Evolutionary conservation across 2,329 filamentous ascomycete genomes (phyloP).

Genomic region (Apiospora hydei): DNA sequence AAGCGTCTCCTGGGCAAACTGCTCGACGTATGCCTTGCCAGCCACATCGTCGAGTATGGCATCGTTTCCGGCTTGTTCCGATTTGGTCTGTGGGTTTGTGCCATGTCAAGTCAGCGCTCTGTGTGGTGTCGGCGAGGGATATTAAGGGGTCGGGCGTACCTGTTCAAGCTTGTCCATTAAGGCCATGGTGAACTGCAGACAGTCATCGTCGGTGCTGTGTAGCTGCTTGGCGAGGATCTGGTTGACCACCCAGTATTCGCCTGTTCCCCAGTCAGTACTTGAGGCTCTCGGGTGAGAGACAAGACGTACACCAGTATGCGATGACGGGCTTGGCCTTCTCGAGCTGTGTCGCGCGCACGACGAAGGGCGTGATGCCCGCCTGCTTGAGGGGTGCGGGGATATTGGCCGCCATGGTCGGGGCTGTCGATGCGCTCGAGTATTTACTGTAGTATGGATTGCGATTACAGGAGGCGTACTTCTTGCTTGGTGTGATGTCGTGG

Average conservation of each 20-base stretch:
- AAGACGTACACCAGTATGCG: conserved; percentile 84
- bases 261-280: conserved; percentile 51
- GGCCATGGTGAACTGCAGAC: conserved; percentile 78
- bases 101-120: conserved; percentile 8
- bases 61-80: conserved; percentile 77
- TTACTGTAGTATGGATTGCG: background rate
- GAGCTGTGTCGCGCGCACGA: conserved; percentile 83
- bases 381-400: conserved; percentile 78
- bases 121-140: conserved; percentile 1
- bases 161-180: conserved; percentile 93
- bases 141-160: conserved; percentile 49
- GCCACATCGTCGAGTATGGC: conserved; percentile 85
- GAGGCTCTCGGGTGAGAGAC: conserved; percentile 1
- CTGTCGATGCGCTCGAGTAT: background rate
- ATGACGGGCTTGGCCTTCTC: conserved; percentile 86
- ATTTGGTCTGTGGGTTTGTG: conserved; percentile 65
- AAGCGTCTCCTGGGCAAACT: conserved; percentile 91
- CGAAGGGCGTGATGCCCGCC: conserved; percentile 84
- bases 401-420: conserved; percentile 69
- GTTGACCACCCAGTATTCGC: conserved; percentile 91
- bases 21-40: conserved; percentile 90
- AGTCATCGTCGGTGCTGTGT: conserved; percentile 80
- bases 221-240: conserved; percentile 84
- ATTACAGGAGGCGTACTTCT: too few relatives aligned
- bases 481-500: background rate